These are phyloP conservation scores for Brassica hybrid DNA, from an alignment of 441 rosid species.

Conservation along the genomic window DNA sequence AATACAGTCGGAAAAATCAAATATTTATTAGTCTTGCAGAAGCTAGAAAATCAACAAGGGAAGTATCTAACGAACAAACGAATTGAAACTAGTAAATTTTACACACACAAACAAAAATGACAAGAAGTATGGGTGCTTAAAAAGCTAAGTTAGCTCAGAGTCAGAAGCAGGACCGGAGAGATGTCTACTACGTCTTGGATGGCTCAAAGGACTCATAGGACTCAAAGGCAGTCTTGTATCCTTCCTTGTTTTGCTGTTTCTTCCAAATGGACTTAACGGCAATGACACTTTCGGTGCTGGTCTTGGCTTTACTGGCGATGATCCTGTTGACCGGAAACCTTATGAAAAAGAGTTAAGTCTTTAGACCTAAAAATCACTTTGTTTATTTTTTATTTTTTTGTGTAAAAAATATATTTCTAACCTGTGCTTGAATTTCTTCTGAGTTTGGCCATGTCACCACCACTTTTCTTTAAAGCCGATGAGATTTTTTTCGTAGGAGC, in stretches of 20 bases:
- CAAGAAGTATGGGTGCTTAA: neutral
- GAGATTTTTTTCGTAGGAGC: conserved; percentile 44
- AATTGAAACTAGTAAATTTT: neutral
- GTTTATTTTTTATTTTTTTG: no score
- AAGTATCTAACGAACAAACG: neutral
- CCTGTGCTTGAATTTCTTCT: conserved; percentile 55
- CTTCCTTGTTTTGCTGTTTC: conserved; percentile 33
- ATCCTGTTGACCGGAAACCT: conserved; percentile 41
- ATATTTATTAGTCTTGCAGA: neutral
- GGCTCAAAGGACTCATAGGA: conserved; percentile 43
- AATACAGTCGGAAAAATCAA: neutral
- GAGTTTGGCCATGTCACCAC: conserved; percentile 32
- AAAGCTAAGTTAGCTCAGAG: conserved; percentile 37
- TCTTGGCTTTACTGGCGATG: conserved; percentile 38
- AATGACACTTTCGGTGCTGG: conserved; percentile 23
- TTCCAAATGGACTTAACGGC: conserved; percentile 41
- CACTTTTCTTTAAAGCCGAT: conserved; percentile 45
- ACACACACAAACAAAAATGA: neutral
- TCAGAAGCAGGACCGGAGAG: conserved; percentile 46
- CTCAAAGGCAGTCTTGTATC: conserved; percentile 39
- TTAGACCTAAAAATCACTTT: no score
- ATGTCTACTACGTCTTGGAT: conserved; percentile 45
- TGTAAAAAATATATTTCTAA: conserved; percentile 10
- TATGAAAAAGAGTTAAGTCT: conserved; percentile 15
- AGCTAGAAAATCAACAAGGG: neutral